Evolutionary conservation across 345 rosid species (phyloP).

Genomic region (Euphorbia lathyris): DNA sequence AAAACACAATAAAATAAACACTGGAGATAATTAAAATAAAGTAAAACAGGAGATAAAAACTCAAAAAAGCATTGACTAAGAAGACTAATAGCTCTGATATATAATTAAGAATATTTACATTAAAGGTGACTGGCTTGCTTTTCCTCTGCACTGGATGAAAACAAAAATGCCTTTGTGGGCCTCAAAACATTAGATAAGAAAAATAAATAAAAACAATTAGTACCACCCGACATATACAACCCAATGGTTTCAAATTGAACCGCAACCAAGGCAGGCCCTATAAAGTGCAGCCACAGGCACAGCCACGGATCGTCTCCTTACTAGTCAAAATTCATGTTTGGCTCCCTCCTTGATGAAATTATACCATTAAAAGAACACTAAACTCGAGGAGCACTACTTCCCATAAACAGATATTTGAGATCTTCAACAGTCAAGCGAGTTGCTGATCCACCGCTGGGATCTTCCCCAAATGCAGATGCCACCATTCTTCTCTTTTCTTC

Average conservation of each 20-base stretch:
- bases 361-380: neutral
- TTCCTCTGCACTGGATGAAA: slow-evolving; percentile 31
- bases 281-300: slow-evolving; percentile 10
- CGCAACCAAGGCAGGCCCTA: slow-evolving; percentile 19
- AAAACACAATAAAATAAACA: no score
- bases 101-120: slow-evolving; percentile 40
- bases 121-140: slow-evolving; percentile 25
- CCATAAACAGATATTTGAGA: slow-evolving; percentile 59
- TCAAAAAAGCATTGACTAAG: slow-evolving; percentile 5
- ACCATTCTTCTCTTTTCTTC: slow-evolving; percentile 96
- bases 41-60: no score
- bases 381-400: slow-evolving; percentile 14
- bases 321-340: slow-evolving; percentile 29
- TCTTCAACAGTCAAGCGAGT: slow-evolving; percentile 82
- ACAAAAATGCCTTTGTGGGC: slow-evolving; percentile 37
- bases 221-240: slow-evolving; percentile 20
- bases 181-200: slow-evolving; percentile 10
- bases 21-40: no score
- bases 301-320: slow-evolving; percentile 13
- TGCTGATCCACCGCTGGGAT: slow-evolving; percentile 66
- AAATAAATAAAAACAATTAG: slow-evolving; percentile 2
- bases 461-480: slow-evolving; percentile 98
- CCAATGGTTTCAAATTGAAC: slow-evolving; percentile 18
- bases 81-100: slow-evolving; percentile 24
- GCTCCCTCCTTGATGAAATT: slow-evolving; percentile 13